phyloP scores from a whole-genome alignment of 1,284 basidiomycete genomes.

The Austropuccinia psidii region DNA sequence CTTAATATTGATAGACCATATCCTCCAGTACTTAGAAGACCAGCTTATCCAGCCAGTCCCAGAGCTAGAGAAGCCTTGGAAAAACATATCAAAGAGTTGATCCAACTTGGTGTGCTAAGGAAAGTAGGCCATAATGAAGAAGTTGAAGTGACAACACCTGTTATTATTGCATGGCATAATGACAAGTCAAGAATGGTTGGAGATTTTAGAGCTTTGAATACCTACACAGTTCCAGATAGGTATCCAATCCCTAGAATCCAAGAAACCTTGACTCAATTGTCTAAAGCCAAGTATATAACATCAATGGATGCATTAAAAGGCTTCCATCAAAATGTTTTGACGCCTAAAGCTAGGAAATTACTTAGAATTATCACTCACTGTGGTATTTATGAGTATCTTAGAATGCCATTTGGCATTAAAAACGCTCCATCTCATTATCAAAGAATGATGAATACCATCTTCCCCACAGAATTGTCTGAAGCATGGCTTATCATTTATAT shows the following conservation, averaged over 20 bases:
- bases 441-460: background rate
- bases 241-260: background rate
- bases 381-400: background rate
- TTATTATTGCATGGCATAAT: conserved; percentile 12
- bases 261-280: background rate
- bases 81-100: background rate
- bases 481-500: too few relatives aligned
- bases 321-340: background rate
- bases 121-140: background rate
- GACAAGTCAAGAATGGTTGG: background rate
- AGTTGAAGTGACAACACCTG: conserved; percentile 8
- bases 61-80: background rate
- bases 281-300: background rate
- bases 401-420: conserved; percentile 17
- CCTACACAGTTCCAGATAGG: conserved; percentile 10
- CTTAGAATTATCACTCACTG: background rate
- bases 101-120: background rate
- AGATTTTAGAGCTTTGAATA: background rate
- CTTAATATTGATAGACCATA: conserved; percentile 9
- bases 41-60: conserved; percentile 6
- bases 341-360: background rate
- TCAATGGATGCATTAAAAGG: background rate
- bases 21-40: background rate
- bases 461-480: background rate
- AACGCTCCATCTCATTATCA: background rate